Conservation (phyloP, 495 filamentous ascomycete genomes). For the Amniculicola lignicola region DNA sequence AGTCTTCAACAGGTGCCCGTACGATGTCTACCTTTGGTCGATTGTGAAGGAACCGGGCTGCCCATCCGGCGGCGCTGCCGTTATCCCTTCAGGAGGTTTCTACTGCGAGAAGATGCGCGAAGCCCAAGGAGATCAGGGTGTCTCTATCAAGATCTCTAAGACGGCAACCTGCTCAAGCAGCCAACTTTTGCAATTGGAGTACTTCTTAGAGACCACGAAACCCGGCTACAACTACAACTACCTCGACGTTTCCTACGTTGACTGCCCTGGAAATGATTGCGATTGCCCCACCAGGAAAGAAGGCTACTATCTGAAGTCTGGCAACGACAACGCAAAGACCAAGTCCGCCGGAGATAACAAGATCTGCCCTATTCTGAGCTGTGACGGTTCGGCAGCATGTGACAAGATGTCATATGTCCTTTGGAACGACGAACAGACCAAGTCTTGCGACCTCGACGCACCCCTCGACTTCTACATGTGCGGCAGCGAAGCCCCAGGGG, state of each 20-base stretch:
- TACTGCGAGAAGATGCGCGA: constrained; percentile 30
- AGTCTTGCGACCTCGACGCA: constrained; percentile 19
- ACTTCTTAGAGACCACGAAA: constrained; percentile 18
- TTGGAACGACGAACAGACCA: constrained; percentile 25
- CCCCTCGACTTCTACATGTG: constrained; percentile 34
- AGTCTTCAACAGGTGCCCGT: constrained; percentile 32
- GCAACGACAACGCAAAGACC: constrained; percentile 15
- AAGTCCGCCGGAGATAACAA: neutral
- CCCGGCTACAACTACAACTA: constrained; percentile 16
- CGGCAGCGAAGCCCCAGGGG: constrained; percentile 8
- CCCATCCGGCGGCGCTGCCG: neutral
- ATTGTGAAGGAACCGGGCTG: constrained; percentile 13
- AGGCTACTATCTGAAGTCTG: constrained; percentile 30
- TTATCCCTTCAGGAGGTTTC: constrained; percentile 9
- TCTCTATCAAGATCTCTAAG: constrained; percentile 35
- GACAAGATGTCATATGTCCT: constrained; percentile 23
- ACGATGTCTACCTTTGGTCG: constrained; percentile 33
- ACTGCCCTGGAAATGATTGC: constrained; percentile 28
- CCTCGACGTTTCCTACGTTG: constrained; percentile 34
- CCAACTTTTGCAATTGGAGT: constrained; percentile 34
- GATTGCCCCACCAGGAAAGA: constrained; percentile 26
- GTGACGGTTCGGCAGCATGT: constrained; percentile 5
- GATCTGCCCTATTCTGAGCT: constrained; percentile 31
- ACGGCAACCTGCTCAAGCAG: neutral
- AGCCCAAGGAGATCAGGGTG: constrained; percentile 2